Conservation (phyloP, 306 rosid genomes). For the Cicer judaicum region DNA sequence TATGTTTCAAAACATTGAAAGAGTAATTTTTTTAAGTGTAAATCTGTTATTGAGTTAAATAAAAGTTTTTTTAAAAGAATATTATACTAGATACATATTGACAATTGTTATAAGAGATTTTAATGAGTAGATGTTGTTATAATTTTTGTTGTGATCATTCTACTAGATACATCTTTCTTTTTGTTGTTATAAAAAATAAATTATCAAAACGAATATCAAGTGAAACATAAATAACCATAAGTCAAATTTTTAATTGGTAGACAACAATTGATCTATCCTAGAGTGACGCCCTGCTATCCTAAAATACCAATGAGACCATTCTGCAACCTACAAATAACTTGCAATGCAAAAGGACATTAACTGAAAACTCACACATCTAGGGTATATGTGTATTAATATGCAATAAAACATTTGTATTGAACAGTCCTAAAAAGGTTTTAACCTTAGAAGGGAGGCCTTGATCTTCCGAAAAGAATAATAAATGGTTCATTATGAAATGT, state of each 20-base stretch:
- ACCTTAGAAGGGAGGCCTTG: not conserved
- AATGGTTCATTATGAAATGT: not conserved
- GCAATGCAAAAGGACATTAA: not conserved
- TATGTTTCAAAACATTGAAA: no score
- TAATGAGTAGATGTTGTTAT: no score
- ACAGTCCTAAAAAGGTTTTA: not conserved
- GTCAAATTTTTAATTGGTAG: not conserved
- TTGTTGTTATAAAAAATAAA: no score
- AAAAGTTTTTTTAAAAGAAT: no score
- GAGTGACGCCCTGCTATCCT: not conserved
- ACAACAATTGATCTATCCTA: conserved; percentile 14
- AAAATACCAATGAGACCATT: conserved; percentile 7
- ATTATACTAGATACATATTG: no score
- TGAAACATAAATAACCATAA: no score
- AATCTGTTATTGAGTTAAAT: no score
- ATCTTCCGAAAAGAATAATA: conserved; percentile 5
- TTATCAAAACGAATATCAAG: no score
- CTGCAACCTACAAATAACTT: not conserved
- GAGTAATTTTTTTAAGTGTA: no score
- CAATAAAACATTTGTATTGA: not conserved
- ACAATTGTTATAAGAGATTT: no score
- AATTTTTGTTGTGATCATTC: no score
- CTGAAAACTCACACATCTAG: not conserved
- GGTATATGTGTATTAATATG: not conserved
- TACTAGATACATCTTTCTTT: no score